Evolutionary conservation across 78 protist genomes (phyloP), one percentile per base, ranked within the genome.

Genomic region (Dictyostelium capitatum): DNA sequence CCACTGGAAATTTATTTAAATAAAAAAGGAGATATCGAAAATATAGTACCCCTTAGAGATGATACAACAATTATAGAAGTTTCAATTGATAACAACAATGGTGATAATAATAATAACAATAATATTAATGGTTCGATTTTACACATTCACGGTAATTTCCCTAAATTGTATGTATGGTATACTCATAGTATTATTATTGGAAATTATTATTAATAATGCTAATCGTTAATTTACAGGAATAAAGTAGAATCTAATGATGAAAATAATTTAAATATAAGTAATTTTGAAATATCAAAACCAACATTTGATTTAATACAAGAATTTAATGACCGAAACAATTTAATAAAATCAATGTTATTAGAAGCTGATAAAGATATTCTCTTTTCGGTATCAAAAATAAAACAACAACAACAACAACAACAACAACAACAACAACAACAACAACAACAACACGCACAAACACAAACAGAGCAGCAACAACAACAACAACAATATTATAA

Each of bases 111-210:
- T 62, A 62, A n/a, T 59, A 59, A 4, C n/a, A 57, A n/a, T n/a
- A 57, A 57, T 57, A 57, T n/a, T n/a, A 43, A 46, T 74, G 80
- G 80, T 0, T 37, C 80, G 23, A 25, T 46, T 2, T 30, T 74
- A 23, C 56, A 74, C n/a, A 74, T 74, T 46, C 80, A 74, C 47
- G 80, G 80, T 74, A 74, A 43, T 41, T 46, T 74, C 80, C 80
- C 80, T 0, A 74, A 41, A 74, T 74, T 74, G 80, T 74, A 73
- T 17, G n/a, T n/a, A n/a, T n/a, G n/a, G n/a, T n/a, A n/a, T 51
- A n/a, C n/a, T n/a, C n/a, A n/a, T n/a, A n/a, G n/a, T n/a, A n/a
- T n/a, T n/a, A n/a, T n/a, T n/a, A n/a, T n/a, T n/a, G n/a, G n/a
- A n/a, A n/a, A n/a, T n/a, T n/a, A n/a, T n/a, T n/a, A n/a, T n/a